Base-by-base conservation (phyloP, 129 eudicot genomes). In the Silybum marianum region DNA sequence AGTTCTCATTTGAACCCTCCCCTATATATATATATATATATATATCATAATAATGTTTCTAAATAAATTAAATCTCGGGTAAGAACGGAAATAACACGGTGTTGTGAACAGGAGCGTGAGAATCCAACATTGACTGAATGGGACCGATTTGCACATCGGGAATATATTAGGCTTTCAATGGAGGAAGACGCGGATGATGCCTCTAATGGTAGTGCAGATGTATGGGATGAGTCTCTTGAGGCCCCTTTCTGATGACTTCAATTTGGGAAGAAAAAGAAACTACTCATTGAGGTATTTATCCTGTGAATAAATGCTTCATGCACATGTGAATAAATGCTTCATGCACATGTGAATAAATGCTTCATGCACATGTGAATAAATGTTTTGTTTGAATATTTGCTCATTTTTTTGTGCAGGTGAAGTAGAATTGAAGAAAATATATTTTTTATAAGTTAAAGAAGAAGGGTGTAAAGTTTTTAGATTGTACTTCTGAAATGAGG, bases 211-310 rank as follows among this genome's bases (percentile, higher is more conserved):
- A 95, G 98, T 86, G 95, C 94, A 74, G 98, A 95, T 84, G 97
- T 91, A 77, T 95, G 99, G 99, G 99, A 95, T 83, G 98, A 95
- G 90, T 91, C 99, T 76, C 93, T 93, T 77, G 99, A 95, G 88
- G 99, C 98, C 54, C 99, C 99, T 16, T 90, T 90, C 72, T 90
- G 85, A 38, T 38, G 6, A 86, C 70, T 67, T 68, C 48, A 28
- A n/a, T 54, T 48, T 14, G 22, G 38, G 77, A 38, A 19, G n/a
- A n/a, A 58, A n/a, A 54, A 58, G 5, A 0, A 54, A 60, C 60
- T 71, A 77, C 86, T 81, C 71, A 68, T 80, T 75, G 28, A 85
- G 90, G 91, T 88, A 76, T 54, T 70, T 74, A 36, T 19, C 2
- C 7, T 38, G 22, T 63, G 74, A 72, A 38, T 51, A 80, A 67